Percentiles rank a stretch among this genome's conserved stretches.
phyloP scores from a whole-genome alignment of 2,329 filamentous ascomycete genomes.

The Botrytis sinoallii region DNA sequence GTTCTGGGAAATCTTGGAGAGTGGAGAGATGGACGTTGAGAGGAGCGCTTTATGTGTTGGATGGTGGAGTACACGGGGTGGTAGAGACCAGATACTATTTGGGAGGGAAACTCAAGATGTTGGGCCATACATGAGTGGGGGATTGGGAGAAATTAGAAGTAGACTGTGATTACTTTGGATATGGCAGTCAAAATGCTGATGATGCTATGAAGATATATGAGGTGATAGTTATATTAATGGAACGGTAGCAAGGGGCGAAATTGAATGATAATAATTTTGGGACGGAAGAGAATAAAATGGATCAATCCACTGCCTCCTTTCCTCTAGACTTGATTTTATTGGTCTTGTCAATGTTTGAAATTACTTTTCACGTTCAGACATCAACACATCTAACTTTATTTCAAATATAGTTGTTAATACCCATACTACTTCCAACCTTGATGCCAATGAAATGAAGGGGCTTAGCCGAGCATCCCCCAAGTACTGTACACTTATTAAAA shows the following conservation, averaged over 20 bases:
- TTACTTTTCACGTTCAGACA: not conserved
- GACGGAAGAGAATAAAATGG: not conserved
- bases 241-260: not conserved
- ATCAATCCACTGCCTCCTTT: not conserved
- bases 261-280: not conserved
- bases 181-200: not conserved
- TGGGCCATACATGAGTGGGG: conserved; percentile 36
- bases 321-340: not conserved
- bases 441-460: not conserved
- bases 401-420: too few species aligned
- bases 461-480: not conserved
- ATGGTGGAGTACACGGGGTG: conserved; percentile 61
- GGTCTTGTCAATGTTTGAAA: not conserved
- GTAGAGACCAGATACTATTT: conserved; percentile 34
- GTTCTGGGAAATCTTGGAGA: conserved; percentile 63
- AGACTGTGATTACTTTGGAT: conserved; percentile 27
- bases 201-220: conserved; percentile 4
- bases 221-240: not conserved
- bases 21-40: conserved; percentile 70
- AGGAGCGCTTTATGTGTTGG: conserved; percentile 61
- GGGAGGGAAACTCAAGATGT: conserved; percentile 19
- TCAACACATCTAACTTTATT: too few species aligned
- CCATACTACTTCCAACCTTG: not conserved
- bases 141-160: conserved; percentile 28
- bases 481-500: too few species aligned